A percentile compares a stretch with the other conserved stretches of the same genome.
These are phyloP conservation scores for Petunia axillaris DNA, from an alignment of 257 asterid species.

Conservation along the genomic window DNA sequence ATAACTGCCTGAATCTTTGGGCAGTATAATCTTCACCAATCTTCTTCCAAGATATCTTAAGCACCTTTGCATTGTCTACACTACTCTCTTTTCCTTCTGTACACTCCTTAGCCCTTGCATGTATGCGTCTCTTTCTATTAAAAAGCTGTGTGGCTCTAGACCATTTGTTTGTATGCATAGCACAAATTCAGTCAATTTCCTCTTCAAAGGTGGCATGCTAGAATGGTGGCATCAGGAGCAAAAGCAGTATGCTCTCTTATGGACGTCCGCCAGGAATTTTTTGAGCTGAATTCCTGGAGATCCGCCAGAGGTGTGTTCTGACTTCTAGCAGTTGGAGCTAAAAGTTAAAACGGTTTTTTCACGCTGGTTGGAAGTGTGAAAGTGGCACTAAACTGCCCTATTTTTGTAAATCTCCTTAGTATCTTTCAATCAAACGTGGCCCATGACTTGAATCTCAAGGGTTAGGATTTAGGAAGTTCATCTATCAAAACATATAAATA, in stretches of 20 bases:
- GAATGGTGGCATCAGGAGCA: slow-evolving; percentile 45
- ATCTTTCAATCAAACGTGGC: too few relatives aligned
- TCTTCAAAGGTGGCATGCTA: slow-evolving; percentile 54
- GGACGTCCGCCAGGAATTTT: too few relatives aligned
- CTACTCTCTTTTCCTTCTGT: slow-evolving; percentile 40
- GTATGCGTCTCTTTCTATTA: slow-evolving; percentile 36
- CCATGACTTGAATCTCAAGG: too few relatives aligned
- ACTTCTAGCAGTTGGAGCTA: too few relatives aligned
- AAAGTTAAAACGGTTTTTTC: too few relatives aligned
- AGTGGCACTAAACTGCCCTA: too few relatives aligned
- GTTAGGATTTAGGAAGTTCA: too few relatives aligned
- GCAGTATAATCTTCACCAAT: slow-evolving; percentile 69
- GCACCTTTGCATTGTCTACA: slow-evolving; percentile 70
- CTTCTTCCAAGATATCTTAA: slow-evolving; percentile 93
- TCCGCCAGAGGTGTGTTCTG: too few relatives aligned
- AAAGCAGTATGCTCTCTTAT: slow-evolving; percentile 63
- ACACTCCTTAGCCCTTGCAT: slow-evolving; percentile 30
- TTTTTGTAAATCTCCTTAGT: too few relatives aligned
- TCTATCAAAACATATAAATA: too few relatives aligned
- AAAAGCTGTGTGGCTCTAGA: slow-evolving; percentile 34
- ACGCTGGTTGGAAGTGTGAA: too few relatives aligned
- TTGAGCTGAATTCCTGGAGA: too few relatives aligned
- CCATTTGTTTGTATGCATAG: slow-evolving; percentile 52
- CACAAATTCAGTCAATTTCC: slow-evolving; percentile 64
- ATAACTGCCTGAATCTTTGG: slow-evolving; percentile 60